Evolutionary conservation across 2,329 filamentous ascomycete species (phyloP).

Genomic region (Sporothrix curviconia): DNA sequence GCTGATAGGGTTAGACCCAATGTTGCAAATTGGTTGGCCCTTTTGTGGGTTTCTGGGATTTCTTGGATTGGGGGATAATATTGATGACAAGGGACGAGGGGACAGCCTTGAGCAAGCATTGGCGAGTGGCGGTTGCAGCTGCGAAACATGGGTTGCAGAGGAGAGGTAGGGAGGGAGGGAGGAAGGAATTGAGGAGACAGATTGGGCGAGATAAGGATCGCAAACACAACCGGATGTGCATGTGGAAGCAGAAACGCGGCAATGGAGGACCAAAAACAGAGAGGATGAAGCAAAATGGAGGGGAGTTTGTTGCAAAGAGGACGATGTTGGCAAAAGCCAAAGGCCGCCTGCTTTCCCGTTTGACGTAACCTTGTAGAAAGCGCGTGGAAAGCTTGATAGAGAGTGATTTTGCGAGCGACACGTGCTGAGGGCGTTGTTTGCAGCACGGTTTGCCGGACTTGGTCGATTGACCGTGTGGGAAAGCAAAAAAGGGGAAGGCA

Average conservation of each 20-base stretch:
- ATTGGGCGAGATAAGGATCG: background rate
- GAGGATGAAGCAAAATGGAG: background rate
- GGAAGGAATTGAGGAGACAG: background rate
- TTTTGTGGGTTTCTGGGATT: too few species aligned
- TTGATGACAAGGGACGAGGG: background rate
- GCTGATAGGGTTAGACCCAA: too few species aligned
- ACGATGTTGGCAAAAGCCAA: background rate
- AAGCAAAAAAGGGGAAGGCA: background rate
- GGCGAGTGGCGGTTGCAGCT: constrained; percentile 6
- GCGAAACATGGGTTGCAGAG: background rate
- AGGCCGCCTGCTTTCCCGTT: background rate
- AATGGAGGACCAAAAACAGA: background rate
- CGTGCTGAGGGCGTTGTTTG: background rate
- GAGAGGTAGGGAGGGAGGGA: background rate
- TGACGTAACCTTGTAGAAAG: constrained; percentile 8
- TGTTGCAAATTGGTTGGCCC: too few species aligned
- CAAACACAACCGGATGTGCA: background rate
- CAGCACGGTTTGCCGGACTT: too few species aligned
- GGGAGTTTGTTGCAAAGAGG: background rate
- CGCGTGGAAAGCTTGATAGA: background rate
- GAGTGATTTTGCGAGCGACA: background rate
- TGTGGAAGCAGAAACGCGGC: background rate
- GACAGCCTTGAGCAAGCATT: background rate
- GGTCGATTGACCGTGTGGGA: background rate
- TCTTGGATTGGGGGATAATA: too few species aligned